Conservation (phyloP, 352 stramenopile species). For the Phytophthora crassamura region DNA sequence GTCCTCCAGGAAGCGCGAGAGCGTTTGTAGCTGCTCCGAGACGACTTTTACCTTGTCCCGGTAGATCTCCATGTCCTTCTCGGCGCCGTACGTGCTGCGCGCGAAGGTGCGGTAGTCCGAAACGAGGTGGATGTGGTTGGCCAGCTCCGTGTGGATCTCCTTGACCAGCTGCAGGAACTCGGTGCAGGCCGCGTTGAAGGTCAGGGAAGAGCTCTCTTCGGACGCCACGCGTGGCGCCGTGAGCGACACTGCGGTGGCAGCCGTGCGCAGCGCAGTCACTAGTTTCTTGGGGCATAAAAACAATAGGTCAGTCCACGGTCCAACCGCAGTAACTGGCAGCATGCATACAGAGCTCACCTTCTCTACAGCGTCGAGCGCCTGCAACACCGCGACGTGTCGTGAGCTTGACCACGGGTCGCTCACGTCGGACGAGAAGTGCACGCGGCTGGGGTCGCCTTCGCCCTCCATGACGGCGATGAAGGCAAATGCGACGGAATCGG, state of each 20-base stretch:
- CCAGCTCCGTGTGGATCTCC: slow-evolving; percentile 85
- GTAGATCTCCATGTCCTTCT: slow-evolving; percentile 82
- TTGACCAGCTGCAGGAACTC: slow-evolving; percentile 90
- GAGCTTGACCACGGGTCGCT: slow-evolving; percentile 72
- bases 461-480: slow-evolving; percentile 50
- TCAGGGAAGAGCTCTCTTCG: slow-evolving; percentile 69
- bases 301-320: slow-evolving; percentile 7
- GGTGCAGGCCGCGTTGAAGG: slow-evolving; percentile 80
- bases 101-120: slow-evolving; percentile 87
- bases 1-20: slow-evolving; percentile 83
- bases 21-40: slow-evolving; percentile 73
- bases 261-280: slow-evolving; percentile 73
- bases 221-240: slow-evolving; percentile 66
- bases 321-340: too few species aligned
- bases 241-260: slow-evolving; percentile 70
- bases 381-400: slow-evolving; percentile 78
- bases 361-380: slow-evolving; percentile 77
- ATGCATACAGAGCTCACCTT: slow-evolving; percentile 47
- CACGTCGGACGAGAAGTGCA: slow-evolving; percentile 77
- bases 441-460: slow-evolving; percentile 66
- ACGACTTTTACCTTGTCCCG: slow-evolving; percentile 85
- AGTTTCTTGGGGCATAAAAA: slow-evolving; percentile 66
- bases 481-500: slow-evolving; percentile 2
- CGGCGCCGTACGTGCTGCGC: slow-evolving; percentile 83
- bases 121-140: slow-evolving; percentile 85